phyloP scores from a whole-genome alignment of 345 rosid species.

The Raphanus sativus region DNA sequence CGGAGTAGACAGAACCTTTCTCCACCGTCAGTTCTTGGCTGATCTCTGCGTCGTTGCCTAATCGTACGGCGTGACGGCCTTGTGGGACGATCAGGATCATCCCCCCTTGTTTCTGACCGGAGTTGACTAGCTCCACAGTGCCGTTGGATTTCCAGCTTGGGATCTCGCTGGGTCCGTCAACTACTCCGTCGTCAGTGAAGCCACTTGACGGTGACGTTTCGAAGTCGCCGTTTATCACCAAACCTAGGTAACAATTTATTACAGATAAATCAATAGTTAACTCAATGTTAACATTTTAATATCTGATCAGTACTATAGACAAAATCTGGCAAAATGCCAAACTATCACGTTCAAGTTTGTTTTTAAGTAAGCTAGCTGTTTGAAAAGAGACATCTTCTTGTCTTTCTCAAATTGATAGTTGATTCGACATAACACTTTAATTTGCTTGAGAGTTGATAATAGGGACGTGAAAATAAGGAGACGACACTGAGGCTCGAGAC shows the following conservation, averaged over 20 bases:
- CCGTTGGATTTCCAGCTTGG: slow-evolving; percentile 78
- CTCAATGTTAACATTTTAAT: neutral
- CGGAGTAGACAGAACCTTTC: slow-evolving; percentile 75
- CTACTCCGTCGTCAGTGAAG: slow-evolving; percentile 57
- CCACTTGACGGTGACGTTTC: slow-evolving; percentile 69
- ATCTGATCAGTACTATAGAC: neutral
- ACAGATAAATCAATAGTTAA: neutral
- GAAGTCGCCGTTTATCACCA: slow-evolving; percentile 74
- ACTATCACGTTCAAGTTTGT: neutral
- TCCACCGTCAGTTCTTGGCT: slow-evolving; percentile 86
- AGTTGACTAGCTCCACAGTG: slow-evolving; percentile 72
- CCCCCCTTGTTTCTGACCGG: slow-evolving; percentile 94
- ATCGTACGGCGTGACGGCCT: slow-evolving; percentile 75
- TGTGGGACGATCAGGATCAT: slow-evolving; percentile 94
- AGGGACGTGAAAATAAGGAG: neutral
- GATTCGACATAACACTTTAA: slow-evolving; percentile 15
- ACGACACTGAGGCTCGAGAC: slow-evolving; percentile 8
- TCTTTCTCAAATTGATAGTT: neutral
- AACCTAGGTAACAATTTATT: slow-evolving; percentile 42
- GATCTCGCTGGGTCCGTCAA: slow-evolving; percentile 51
- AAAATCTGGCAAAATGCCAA: neutral
- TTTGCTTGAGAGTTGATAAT: neutral
- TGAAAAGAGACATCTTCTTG: slow-evolving; percentile 31
- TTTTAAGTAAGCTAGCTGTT: slow-evolving; percentile 14
- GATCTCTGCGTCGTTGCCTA: slow-evolving; percentile 94